Conservation (phyloP, 2,329 filamentous ascomycete genomes). For the Aspergillus persii region DNA sequence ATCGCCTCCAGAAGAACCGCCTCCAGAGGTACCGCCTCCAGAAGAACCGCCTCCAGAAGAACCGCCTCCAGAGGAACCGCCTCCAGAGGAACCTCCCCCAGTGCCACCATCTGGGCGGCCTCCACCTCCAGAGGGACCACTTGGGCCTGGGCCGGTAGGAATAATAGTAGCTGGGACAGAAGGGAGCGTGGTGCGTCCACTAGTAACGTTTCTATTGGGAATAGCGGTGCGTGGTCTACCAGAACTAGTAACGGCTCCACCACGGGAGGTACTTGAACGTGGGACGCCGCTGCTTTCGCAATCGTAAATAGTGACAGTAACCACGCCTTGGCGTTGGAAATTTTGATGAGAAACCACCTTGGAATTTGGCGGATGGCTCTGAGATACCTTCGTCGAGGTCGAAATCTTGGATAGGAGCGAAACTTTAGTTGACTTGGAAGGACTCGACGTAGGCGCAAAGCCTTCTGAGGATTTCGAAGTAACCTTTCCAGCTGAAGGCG, state of each 20-base stretch:
- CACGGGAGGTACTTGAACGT: no score
- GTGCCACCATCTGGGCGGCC: not conserved
- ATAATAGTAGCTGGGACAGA: not conserved
- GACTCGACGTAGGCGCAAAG: not conserved
- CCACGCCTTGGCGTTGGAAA: not conserved
- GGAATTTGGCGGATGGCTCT: not conserved
- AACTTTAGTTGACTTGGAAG: not conserved
- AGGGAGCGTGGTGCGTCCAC: no score
- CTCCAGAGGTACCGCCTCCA: not conserved
- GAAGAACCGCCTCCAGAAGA: not conserved
- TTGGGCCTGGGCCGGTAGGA: not conserved
- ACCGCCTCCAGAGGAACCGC: constrained; percentile 1
- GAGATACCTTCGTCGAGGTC: not conserved
- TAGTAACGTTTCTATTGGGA: no score
- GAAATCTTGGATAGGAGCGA: not conserved
- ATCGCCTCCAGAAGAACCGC: not conserved
- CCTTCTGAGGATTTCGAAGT: no score
- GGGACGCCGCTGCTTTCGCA: no score
- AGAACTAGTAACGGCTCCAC: no score
- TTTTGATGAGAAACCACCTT: not conserved
- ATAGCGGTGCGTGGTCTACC: no score
- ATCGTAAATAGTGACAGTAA: not conserved
- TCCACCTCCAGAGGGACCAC: constrained; percentile 4
- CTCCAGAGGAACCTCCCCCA: constrained; percentile 5
- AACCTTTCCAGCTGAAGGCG: no score